Percentiles rank a stretch among this genome's conserved stretches.
Evolutionary conservation across 257 asterid genomes (phyloP).

Genomic region (Thymus mandschuricus): DNA sequence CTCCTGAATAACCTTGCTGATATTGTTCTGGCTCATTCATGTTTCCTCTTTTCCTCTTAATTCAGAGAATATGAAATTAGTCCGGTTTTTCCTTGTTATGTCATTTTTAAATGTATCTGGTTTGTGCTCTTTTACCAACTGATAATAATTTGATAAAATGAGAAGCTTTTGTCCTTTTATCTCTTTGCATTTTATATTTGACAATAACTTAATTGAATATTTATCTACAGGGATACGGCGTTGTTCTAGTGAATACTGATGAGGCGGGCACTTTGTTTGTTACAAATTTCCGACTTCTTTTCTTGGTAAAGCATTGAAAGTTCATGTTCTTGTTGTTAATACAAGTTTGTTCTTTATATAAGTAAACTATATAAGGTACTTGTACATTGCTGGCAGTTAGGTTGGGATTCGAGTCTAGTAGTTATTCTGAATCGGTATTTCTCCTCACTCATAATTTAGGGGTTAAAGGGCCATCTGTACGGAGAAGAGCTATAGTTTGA

Average conservation of each 20-base stretch:
- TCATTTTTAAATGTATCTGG: too few species aligned
- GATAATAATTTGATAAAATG: too few species aligned
- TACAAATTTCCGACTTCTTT: conserved; percentile 93
- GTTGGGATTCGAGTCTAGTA: not conserved
- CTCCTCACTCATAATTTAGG: not conserved
- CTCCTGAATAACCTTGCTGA: too few species aligned
- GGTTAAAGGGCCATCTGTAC: not conserved
- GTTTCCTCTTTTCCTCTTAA: too few species aligned
- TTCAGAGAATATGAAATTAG: not conserved
- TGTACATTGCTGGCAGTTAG: not conserved
- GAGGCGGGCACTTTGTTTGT: conserved; percentile 91
- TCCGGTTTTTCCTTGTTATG: conserved; percentile 21
- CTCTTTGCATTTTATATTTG: conserved; percentile 23
- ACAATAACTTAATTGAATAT: conserved; percentile 35
- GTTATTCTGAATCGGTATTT: not conserved
- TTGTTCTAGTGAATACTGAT: conserved; percentile 93
- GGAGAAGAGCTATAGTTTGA: not conserved
- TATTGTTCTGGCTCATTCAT: too few species aligned
- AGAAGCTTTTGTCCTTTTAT: too few species aligned
- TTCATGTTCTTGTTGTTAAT: not conserved
- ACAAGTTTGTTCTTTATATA: not conserved
- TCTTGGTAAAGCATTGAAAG: conserved; percentile 57
- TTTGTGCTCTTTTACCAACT: too few species aligned
- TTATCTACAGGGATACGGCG: conserved; percentile 75
- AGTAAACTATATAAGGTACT: not conserved